phyloP scores from a whole-genome alignment of 2,329 filamentous ascomycete genomes.

The Emergomyces pasteurianus region DNA sequence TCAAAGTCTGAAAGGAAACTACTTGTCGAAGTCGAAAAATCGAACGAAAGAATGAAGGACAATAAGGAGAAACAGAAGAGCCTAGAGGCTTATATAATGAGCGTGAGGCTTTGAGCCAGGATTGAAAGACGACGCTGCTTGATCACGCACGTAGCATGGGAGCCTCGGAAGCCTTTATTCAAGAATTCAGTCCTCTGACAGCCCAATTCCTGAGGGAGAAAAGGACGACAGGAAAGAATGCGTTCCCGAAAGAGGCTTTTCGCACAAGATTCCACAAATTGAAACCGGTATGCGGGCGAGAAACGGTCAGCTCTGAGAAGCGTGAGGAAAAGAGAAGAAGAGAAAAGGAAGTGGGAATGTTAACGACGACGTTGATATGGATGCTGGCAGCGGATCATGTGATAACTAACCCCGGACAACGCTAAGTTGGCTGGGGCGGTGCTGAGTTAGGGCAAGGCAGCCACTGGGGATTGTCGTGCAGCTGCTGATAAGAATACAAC shows the following conservation, averaged over 20 bases:
- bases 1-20: constrained; percentile 21
- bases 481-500: not conserved
- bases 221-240: constrained; percentile 13
- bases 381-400: constrained; percentile 11
- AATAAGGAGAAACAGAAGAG: constrained; percentile 25
- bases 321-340: constrained; percentile 35
- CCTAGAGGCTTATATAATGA: constrained; percentile 28
- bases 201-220: constrained; percentile 17
- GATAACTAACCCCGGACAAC: constrained; percentile 11
- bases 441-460: constrained; percentile 5
- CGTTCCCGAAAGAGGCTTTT: constrained; percentile 22
- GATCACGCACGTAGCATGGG: constrained; percentile 44
- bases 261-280: constrained; percentile 35
- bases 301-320: constrained; percentile 32
- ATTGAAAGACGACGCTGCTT: constrained; percentile 30
- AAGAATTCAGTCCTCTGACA: constrained; percentile 21
- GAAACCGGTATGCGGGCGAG: constrained; percentile 19
- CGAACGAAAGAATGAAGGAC: constrained; percentile 42
- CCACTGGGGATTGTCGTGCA: not conserved
- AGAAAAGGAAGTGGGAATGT: constrained; percentile 22
- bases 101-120: constrained; percentile 23
- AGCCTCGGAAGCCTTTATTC: constrained; percentile 43
- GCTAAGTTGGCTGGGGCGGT: not conserved
- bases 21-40: constrained; percentile 17
- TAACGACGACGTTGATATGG: constrained; percentile 29